Base-by-base conservation (phyloP, 768 basidiomycete genomes). In the Chalciporus pseudorubinellus region DNA sequence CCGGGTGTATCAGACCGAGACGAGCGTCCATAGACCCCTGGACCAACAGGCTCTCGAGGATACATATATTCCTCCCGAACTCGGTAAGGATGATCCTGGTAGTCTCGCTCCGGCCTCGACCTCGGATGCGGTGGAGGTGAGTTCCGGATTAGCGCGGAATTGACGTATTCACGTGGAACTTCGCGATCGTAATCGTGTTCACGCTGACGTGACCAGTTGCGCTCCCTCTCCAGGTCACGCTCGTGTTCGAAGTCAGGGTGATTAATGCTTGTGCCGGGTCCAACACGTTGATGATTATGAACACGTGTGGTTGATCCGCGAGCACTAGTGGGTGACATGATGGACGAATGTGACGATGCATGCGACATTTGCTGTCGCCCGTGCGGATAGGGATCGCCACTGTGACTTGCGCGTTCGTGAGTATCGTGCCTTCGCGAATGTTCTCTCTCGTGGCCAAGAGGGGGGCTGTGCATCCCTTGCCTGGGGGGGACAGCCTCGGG, bases 241-340 rank as follows among this genome's bases (percentile, higher is more conserved):
- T 70, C 68, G 36, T 53, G 59, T 42, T 70, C 68, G 40, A 59
- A 55, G 34, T 71, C 72, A 33, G 68, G 64, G 56, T 68, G 63
- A 60, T 76, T 78, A 42, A 84, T 73, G 58, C 77, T 81, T 21
- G 81, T 74, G 3, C 76, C 83, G 36, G 84, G 83, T 7, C 84
- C 85, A 59, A 84, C 62, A 48, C 84, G 82, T 66, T 86, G 85
- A 67, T 87, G 85, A 53, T 74, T 75, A 64, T 87, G 87, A 42
- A 76, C 66, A 59, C 78, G 77, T 53, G 69, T 55, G 48, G 72
- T 63, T 53, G 63, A 64, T 61, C 67, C 64, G 59, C 70, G 68
- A 55, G 64, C 50, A 44, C 57, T 59, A n/a, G 70, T 67, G 26
- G 75, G 71, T 42, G 67, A 68, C 54, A 67, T 39, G 52, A 69